phyloP scores from a whole-genome alignment of 768 basidiomycete species.

The Mycena galopus region DNA sequence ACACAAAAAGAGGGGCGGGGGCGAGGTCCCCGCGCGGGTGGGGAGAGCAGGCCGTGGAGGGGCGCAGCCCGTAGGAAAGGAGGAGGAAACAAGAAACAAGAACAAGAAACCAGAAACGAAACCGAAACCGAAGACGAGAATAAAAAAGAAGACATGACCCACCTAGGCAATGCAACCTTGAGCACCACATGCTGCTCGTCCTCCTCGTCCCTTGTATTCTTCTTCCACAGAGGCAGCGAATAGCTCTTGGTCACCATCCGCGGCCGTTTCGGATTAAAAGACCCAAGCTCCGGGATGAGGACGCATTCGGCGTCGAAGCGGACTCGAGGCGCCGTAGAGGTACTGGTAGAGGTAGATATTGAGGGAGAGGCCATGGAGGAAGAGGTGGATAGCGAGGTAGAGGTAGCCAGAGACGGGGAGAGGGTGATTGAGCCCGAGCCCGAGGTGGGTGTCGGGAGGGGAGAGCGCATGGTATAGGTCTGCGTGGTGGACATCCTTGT shows the following conservation, averaged over 20 bases:
- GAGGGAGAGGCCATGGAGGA: not conserved
- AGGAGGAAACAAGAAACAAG: conserved; percentile 8
- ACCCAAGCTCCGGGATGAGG: conserved; percentile 72
- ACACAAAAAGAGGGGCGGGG: too few relatives aligned
- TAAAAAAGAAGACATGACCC: conserved; percentile 42
- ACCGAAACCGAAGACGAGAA: not conserved
- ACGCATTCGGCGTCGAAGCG: conserved; percentile 82
- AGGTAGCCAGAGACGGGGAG: not conserved
- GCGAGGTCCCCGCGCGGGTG: too few relatives aligned
- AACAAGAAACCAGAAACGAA: not conserved
- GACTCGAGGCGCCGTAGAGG: conserved; percentile 48
- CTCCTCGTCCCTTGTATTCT: conserved; percentile 47
- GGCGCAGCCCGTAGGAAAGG: too few relatives aligned
- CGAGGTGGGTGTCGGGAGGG: too few relatives aligned
- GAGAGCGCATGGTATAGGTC: too few relatives aligned
- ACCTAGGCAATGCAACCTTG: conserved; percentile 76
- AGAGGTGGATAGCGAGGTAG: not conserved
- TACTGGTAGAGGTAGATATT: not conserved
- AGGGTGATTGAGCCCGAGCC: too few relatives aligned
- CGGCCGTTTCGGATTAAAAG: conserved; percentile 56
- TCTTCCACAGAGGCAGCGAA: conserved; percentile 75
- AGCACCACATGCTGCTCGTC: conserved; percentile 52
- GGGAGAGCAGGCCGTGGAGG: too few relatives aligned
- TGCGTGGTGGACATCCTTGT: too few relatives aligned
- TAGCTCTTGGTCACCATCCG: conserved; percentile 74